phyloP scores from a whole-genome alignment of 2,329 filamentous ascomycete genomes.

The Pestalotiopsis sp. region DNA sequence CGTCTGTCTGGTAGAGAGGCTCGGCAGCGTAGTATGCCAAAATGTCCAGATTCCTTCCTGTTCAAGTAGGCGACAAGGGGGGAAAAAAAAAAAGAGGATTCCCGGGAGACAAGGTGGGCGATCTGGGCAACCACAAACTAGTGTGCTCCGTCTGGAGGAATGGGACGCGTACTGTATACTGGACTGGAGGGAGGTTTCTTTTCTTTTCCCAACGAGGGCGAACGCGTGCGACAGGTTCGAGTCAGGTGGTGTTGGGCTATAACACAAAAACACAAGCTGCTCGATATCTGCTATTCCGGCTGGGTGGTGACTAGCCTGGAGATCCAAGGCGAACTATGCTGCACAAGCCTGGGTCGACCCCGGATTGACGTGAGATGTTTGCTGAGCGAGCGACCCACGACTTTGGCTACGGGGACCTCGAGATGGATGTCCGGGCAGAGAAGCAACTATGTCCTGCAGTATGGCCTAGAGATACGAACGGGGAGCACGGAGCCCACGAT shows the following conservation, averaged over 20 bases:
- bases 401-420: background rate
- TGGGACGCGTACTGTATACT: background rate
- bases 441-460: background rate
- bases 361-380: background rate
- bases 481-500: background rate
- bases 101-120: conserved; percentile 1
- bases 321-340: background rate
- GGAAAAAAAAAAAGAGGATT: conserved; percentile 1
- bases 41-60: conserved; percentile 12
- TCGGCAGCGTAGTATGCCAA: background rate
- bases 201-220: background rate
- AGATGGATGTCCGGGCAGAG: background rate
- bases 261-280: background rate
- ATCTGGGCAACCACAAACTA: background rate
- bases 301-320: conserved; percentile 9
- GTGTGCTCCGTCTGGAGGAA: background rate
- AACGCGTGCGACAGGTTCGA: conserved; percentile 3
- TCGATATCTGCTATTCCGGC: background rate
- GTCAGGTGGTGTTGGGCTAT: conserved; percentile 12
- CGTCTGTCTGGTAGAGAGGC: background rate
- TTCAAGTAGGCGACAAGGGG: conserved; percentile 8
- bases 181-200: background rate
- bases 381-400: conserved; percentile 2
- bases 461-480: background rate
- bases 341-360: conserved; percentile 5